These are phyloP conservation scores for Sechiopsis laciniata DNA, from an alignment of 306 rosid species.

Conservation along the genomic window DNA sequence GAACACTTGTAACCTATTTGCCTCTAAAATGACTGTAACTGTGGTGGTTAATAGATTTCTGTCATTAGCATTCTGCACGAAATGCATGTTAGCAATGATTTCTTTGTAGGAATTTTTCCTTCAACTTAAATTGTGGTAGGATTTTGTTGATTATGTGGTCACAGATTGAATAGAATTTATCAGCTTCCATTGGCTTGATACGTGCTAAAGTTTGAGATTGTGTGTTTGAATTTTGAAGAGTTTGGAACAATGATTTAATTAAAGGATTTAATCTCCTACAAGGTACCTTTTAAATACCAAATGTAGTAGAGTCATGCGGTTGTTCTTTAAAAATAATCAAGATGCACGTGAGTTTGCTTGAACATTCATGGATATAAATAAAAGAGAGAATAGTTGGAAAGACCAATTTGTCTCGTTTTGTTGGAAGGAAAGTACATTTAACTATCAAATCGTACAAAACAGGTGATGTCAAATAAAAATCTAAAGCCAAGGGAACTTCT, in stretches of 20 bases:
- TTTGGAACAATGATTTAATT: not conserved
- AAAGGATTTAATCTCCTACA: not conserved
- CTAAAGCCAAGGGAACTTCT: not conserved
- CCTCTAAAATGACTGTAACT: not conserved
- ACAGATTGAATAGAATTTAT: not conserved
- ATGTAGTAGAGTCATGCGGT: no score
- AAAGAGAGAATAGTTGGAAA: not conserved
- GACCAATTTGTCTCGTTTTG: not conserved
- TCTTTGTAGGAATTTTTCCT: conserved; percentile 3
- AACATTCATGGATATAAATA: no score
- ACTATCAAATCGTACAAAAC: not conserved
- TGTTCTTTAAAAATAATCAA: no score
- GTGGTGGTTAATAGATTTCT: not conserved
- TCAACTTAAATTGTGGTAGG: conserved; percentile 6
- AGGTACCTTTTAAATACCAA: no score
- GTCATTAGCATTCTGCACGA: not conserved
- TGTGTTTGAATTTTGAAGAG: not conserved
- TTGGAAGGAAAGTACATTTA: not conserved
- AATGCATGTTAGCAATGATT: not conserved
- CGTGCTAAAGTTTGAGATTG: not conserved
- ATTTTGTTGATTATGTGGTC: not conserved
- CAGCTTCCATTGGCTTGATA: not conserved
- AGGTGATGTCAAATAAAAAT: not conserved
- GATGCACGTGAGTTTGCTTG: no score
- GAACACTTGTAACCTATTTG: not conserved